phyloP scores from a whole-genome alignment of 1,284 basidiomycete species.

The Apiotrichum sp. region DNA sequence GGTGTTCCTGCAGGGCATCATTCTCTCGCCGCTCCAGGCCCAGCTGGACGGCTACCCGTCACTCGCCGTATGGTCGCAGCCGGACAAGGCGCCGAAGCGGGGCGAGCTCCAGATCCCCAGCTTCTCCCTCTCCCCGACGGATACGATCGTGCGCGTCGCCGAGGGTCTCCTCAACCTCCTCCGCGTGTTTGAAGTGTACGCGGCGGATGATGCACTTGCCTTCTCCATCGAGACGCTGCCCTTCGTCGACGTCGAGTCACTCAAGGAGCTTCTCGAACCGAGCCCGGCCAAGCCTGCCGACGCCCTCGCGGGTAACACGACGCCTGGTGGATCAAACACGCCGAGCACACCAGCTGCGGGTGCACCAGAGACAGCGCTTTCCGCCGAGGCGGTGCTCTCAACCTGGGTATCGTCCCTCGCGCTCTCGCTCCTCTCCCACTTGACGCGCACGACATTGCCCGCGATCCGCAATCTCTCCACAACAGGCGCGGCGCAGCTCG shows the following conservation, averaged over 20 bases:
- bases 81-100: conserved; percentile 33
- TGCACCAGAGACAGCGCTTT: conserved; percentile 34
- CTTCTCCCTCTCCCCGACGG: conserved; percentile 87
- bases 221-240: conserved; percentile 82
- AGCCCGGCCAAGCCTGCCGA: conserved; percentile 32
- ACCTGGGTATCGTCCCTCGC: conserved; percentile 88
- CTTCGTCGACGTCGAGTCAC: conserved; percentile 56
- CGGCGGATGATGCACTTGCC: conserved; percentile 80
- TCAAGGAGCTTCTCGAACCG: conserved; percentile 48
- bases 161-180: conserved; percentile 91
- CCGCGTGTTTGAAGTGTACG: conserved; percentile 87
- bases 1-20: conserved; percentile 66
- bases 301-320: conserved; percentile 10
- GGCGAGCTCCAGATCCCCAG: conserved; percentile 75
- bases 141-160: conserved; percentile 77
- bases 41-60: conserved; percentile 68
- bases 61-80: conserved; percentile 61
- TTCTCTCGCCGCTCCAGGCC: conserved; percentile 74
- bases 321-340: neutral
- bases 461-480: conserved; percentile 57
- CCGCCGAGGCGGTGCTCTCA: conserved; percentile 68
- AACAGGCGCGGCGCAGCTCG: conserved; percentile 74
- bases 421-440: conserved; percentile 64
- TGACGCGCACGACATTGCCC: conserved; percentile 60
- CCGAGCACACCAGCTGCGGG: neutral